These are phyloP conservation scores for Lasiosphaeria miniovina DNA, from an alignment of 495 filamentous ascomycete genomes.

Conservation along the genomic window DNA sequence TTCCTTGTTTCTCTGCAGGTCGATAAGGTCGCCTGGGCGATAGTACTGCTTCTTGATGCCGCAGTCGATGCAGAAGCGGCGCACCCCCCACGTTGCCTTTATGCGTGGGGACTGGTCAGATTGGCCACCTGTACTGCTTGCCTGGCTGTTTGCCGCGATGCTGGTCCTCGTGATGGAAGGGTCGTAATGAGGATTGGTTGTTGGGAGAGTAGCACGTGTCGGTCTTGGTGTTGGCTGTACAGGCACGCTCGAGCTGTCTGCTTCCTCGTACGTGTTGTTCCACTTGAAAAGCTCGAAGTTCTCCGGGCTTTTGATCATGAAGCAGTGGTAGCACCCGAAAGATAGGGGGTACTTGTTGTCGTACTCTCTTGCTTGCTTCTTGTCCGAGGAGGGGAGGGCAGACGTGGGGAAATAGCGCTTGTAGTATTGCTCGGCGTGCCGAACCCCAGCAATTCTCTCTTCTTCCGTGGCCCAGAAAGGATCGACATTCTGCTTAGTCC, in stretches of 20 bases:
- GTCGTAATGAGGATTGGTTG: constrained; percentile 28
- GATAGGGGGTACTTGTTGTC: constrained; percentile 10
- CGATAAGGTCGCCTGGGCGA: constrained; percentile 23
- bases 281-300: constrained; percentile 27
- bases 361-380: constrained; percentile 1
- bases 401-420: constrained; percentile 18
- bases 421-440: constrained; percentile 23
- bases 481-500: constrained; percentile 20
- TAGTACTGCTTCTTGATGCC: constrained; percentile 25
- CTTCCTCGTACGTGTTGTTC: constrained; percentile 12
- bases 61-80: constrained; percentile 30
- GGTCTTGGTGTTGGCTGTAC: constrained; percentile 1
- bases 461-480: constrained; percentile 11
- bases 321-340: constrained; percentile 34
- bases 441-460: constrained; percentile 16
- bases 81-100: constrained; percentile 19
- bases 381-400: neutral
- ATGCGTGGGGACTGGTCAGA: constrained; percentile 16
- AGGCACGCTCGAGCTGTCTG: neutral
- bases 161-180: constrained; percentile 25
- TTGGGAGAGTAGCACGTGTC: constrained; percentile 7
- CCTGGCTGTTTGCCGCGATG: constrained; percentile 10
- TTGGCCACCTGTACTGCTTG: neutral
- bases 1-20: constrained; percentile 16
- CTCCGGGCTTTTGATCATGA: constrained; percentile 15